These are phyloP conservation scores for Stromatinia cepivora DNA, from an alignment of 2,329 filamentous ascomycete species.

Conservation along the genomic window DNA sequence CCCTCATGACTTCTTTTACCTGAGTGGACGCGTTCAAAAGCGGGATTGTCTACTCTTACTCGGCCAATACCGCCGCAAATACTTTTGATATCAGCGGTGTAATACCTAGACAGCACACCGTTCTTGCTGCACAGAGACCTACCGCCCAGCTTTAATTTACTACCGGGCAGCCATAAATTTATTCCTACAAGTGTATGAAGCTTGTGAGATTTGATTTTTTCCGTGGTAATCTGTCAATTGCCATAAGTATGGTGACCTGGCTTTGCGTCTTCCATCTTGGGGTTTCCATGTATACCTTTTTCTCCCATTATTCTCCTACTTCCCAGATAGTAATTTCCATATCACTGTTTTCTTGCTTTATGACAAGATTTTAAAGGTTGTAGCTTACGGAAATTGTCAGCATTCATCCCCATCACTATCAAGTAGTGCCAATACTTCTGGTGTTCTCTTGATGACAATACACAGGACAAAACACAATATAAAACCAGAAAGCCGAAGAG, in stretches of 20 bases:
- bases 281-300: neutral
- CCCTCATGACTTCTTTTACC: neutral
- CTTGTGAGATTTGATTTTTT: neutral
- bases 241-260: constrained; percentile 7
- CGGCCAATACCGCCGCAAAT: neutral
- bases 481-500: neutral
- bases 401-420: neutral
- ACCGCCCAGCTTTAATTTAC: neutral
- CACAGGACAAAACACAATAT: neutral
- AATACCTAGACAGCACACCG: neutral
- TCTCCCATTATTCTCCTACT: neutral
- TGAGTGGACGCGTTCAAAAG: neutral
- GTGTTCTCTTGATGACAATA: too few species aligned
- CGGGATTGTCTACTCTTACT: neutral
- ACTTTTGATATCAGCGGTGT: neutral
- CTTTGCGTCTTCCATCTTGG: neutral
- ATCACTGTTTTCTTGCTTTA: neutral
- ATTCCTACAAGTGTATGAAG: neutral
- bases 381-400: neutral
- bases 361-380: neutral
- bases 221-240: neutral
- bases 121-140: neutral
- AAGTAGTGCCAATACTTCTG: neutral
- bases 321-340: neutral
- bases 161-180: neutral